Evolutionary conservation across 2,329 filamentous ascomycete species (phyloP).

Genomic region (Plectosphaerella cucumerina): DNA sequence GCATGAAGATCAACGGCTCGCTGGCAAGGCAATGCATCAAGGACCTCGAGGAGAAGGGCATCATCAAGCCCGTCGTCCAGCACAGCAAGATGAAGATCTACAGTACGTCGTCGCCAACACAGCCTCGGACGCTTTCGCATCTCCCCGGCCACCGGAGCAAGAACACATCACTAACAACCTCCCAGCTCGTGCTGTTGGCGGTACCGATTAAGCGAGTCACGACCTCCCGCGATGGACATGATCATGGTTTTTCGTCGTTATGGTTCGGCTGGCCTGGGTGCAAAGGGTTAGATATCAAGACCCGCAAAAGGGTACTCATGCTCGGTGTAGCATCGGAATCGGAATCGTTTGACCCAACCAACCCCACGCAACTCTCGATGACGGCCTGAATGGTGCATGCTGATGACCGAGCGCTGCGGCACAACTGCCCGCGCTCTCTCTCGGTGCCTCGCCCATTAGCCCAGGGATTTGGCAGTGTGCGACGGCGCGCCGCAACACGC

Average conservation of each 20-base stretch:
- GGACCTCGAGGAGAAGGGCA: conserved; percentile 95
- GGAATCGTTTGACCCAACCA: conserved; percentile 4
- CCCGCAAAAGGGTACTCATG: conserved; percentile 3
- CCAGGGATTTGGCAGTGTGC: too few species aligned
- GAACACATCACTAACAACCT: conserved; percentile 20
- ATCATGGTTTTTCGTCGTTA: conserved; percentile 5
- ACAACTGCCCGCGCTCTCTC: too few species aligned
- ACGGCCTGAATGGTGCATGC: too few species aligned
- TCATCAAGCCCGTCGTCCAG: conserved; percentile 95
- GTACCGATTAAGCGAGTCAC: conserved; percentile 34
- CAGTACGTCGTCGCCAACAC: conserved; percentile 50
- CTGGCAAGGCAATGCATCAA: conserved; percentile 83
- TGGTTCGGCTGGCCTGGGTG: conserved; percentile 1
- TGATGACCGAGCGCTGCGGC: too few species aligned
- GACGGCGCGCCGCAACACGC: too few species aligned
- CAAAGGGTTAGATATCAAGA: conserved; percentile 4
- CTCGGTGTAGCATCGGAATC: conserved; percentile 5
- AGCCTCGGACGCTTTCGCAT: too few species aligned
- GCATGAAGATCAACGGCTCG: conserved; percentile 99
- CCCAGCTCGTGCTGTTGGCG: conserved; percentile 57
- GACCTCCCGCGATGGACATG: conserved; percentile 4
- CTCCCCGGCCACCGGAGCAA: too few species aligned
- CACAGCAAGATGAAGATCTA: conserved; percentile 99
- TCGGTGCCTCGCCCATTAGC: too few species aligned
- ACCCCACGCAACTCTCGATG: too few species aligned